These are phyloP conservation scores for Saccharomycopsis amapae DNA, from an alignment of 805 yeast genomes.

Conservation along the genomic window DNA sequence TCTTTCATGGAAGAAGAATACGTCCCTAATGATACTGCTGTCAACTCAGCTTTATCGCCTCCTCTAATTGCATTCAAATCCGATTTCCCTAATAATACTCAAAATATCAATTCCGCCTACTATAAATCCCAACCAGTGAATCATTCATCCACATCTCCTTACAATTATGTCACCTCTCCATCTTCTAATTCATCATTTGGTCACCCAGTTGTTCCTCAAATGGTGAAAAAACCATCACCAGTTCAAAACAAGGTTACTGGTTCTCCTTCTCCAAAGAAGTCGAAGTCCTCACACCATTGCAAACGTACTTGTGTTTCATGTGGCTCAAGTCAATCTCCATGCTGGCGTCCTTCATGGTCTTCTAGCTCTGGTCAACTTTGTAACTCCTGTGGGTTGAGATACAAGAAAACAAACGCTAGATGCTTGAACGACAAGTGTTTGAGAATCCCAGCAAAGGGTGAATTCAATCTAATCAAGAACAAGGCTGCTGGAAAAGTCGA, in stretches of 20 bases:
- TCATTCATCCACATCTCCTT: background rate
- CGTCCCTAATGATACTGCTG: background rate
- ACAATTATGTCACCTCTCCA: no score
- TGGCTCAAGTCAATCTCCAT: constrained; percentile 85
- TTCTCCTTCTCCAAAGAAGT: constrained; percentile 18
- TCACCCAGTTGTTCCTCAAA: background rate
- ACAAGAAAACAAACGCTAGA: constrained; percentile 89
- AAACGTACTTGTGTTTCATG: constrained; percentile 79
- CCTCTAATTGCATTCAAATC: constrained; percentile 12
- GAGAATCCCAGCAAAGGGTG: constrained; percentile 93
- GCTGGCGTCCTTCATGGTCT: constrained; percentile 99
- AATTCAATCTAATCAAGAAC: constrained; percentile 80
- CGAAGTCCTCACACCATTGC: constrained; percentile 19
- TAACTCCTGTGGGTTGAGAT: constrained; percentile 91
- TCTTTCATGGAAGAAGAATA: constrained; percentile 2
- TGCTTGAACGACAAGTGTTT: constrained; percentile 71
- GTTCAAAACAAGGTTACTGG: background rate
- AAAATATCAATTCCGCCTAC: background rate
- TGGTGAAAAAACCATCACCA: background rate
- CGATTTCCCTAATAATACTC: background rate
- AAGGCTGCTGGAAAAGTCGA: constrained; percentile 43
- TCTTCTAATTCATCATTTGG: background rate
- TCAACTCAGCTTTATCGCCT: constrained; percentile 11
- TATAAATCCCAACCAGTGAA: background rate
- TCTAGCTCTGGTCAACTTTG: constrained; percentile 88